Base-by-base conservation (phyloP, 345 rosid species). In the Euphorbia lathyris region DNA sequence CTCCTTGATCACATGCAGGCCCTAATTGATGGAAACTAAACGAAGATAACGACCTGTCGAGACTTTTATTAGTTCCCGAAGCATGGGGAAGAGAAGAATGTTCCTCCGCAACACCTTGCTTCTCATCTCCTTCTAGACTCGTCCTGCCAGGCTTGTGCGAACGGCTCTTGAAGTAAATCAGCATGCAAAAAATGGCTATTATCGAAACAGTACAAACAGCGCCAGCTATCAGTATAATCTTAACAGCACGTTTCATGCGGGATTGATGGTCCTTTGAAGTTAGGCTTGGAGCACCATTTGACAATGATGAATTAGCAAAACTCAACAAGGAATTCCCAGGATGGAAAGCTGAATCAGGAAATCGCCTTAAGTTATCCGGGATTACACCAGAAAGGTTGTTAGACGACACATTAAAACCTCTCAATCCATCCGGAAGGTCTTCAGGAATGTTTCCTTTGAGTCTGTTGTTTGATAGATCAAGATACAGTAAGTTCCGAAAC, bases 311-410 rank as follows among this genome's bases (percentile, higher is more conserved):
- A 72, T 73, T 17, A 27, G 85, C 82, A 62, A 88, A 73, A 60
- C 43, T 58, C 77, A 93, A 81, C 61, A 90, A 74, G 23, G 84
- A 67, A 72, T 93, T 93, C 72, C 98, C 98, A 1, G 98, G 98
- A 76, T 86, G 92, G 77, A 90, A 90, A 30, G 96, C 79, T 22
- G 97, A 85, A 68, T 85, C 93, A 58, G 98, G 93, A 84, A 90
- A 93, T 45, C 76, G 69, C 76, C 77, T 79, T 57, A 93, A 81
- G 76, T 81, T 86, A 60, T 72, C 82, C 7, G 98, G 98, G 7
- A 93, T 73, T 12, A 63, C 73, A 57, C 98, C 98, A 52, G 98
- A 88, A 66, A 93, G 83, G 80, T 88, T 90, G 80, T 93, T 93
- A 71, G 70, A 80, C 53, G 96, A 90, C 62, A 88, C 87, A 71